Base-by-base conservation (phyloP, 1,284 basidiomycete species). In the Apiotrichum veenhuisii region DNA sequence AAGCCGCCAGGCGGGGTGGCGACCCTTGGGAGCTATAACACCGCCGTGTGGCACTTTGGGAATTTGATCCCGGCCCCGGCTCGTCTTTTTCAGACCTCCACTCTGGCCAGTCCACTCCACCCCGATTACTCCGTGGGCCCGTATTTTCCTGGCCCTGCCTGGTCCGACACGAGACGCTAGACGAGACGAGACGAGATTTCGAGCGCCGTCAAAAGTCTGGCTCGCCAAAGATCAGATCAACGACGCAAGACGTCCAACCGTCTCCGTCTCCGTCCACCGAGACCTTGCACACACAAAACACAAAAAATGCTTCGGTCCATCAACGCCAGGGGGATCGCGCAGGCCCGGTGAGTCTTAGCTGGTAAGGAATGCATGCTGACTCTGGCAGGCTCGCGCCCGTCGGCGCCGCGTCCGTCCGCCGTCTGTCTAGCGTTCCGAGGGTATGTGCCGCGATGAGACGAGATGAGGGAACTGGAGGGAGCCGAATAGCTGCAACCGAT, bases 291-390 rank as follows among this genome's bases (percentile, higher is more conserved):
- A n/a, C 17, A 15, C 26, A 26, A 12, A 18, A n/a, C 27, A 26
- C 3, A 5, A 18, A 23, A 20, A 30, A 62, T 62, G 61, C 61
- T 62, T 34, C 41, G 61, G 51, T 57, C 61, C 18, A 55, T 62
- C 50, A 50, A 45, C 26, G 48, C 57, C 15, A 43, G 61, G 57
- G 54, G 52, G 8, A 42, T 59, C 10, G 26, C 41, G 27, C 54
- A 58, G 51, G 59, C 48, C 54, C 53, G 61, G 61, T 59, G 20
- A 30, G 60, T n/a, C 7, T 12, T 30, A n/a, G 2, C 2, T 26
- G 11, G 3, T 26, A 20, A 1, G 41, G 18, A 9, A 17, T 25
- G 7, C 11, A 7, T n/a, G 47, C 51, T 54, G 26, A 53, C 49
- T n/a, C n/a, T n/a, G 34, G 8, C 47, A 62, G 61, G 61, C 49